A percentile compares a stretch with the other conserved stretches of the same genome.
Conservation (phyloP, 176 grass and related monocot genomes). For the Olyra latifolia region DNA sequence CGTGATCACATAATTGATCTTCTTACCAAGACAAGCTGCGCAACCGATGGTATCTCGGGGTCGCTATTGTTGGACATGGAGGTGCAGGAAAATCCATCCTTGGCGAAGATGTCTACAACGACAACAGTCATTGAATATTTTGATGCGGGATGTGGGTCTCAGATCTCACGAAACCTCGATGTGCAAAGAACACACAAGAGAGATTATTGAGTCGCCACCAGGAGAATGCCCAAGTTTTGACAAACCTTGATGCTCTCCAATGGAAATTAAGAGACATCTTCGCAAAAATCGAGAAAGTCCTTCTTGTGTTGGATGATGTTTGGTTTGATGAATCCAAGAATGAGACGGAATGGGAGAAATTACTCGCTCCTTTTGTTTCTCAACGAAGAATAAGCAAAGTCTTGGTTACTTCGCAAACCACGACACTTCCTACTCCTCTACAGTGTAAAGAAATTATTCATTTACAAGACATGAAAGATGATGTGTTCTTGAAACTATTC, state of each 20-base stretch:
- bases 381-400: neutral
- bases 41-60: too few species aligned
- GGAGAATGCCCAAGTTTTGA: neutral
- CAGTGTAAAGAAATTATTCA: neutral
- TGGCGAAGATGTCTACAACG: neutral
- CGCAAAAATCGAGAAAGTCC: neutral
- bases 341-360: neutral
- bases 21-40: too few species aligned
- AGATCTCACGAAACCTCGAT: neutral
- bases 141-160: neutral
- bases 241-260: conserved; percentile 3
- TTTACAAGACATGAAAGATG: neutral
- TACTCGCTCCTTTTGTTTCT: conserved; percentile 1
- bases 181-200: neutral
- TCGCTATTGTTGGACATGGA: too few species aligned
- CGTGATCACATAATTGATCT: neutral
- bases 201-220: conserved; percentile 8
- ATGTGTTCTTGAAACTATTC: conserved; percentile 14
- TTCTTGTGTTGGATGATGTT: conserved; percentile 25
- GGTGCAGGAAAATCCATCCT: neutral
- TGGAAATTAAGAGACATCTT: neutral
- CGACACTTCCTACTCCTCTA: neutral
- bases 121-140: too few species aligned
- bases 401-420: neutral
- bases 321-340: neutral